These are phyloP conservation scores for Metschnikowia orientalis DNA, from an alignment of 805 yeast genomes.

Conservation along the genomic window DNA sequence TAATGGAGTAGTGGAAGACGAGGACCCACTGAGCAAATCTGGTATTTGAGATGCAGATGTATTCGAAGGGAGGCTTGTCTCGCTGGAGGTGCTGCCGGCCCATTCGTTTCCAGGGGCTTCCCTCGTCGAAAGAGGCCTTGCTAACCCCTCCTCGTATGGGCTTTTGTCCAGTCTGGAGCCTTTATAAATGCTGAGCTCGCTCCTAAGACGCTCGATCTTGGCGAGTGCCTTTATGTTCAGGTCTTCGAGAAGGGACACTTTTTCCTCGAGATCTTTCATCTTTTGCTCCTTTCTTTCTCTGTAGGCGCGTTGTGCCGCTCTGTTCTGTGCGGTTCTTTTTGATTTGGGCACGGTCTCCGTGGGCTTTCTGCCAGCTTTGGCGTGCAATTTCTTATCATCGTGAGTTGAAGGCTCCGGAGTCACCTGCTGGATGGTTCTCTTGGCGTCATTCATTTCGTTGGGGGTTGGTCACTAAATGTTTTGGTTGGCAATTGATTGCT, in stretches of 20 bases:
- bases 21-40: constrained; percentile 34
- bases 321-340: constrained; percentile 91
- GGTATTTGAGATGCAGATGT: constrained; percentile 21
- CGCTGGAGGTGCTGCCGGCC: constrained; percentile 23
- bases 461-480: too few relatives aligned
- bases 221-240: constrained; percentile 60
- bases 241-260: constrained; percentile 67
- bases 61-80: constrained; percentile 6
- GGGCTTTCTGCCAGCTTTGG: constrained; percentile 80
- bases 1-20: constrained; percentile 36
- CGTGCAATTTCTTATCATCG: constrained; percentile 36
- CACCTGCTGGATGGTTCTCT: constrained; percentile 28
- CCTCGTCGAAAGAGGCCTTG: too few relatives aligned
- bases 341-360: constrained; percentile 74
- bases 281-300: constrained; percentile 89
- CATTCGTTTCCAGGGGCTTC: constrained; percentile 21
- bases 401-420: constrained; percentile 19
- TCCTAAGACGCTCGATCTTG: constrained; percentile 74
- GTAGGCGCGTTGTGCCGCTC: constrained; percentile 98
- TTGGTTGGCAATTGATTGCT: neutral
- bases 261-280: constrained; percentile 78
- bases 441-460: constrained; percentile 28
- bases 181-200: constrained; percentile 63
- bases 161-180: constrained; percentile 19
- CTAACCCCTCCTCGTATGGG: neutral